Conservation (phyloP, 352 stramenopile genomes). For the Globisporangium nagaii region DNA sequence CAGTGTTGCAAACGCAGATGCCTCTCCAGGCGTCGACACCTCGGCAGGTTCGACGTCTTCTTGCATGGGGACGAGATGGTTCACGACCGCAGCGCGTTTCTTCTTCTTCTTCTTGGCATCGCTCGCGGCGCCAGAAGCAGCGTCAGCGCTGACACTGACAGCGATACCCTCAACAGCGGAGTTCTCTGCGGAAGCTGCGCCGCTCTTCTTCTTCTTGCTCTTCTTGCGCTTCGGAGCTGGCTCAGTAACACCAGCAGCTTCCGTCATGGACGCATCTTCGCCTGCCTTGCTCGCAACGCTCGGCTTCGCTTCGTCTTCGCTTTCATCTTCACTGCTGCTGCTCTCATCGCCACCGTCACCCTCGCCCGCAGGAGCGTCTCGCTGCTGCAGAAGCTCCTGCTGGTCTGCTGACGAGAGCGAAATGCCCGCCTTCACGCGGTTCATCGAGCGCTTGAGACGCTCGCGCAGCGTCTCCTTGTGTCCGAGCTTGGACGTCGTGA, state of each 20-base stretch:
- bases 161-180: neutral
- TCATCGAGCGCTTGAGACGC: conserved; percentile 72
- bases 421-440: conserved; percentile 69
- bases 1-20: neutral
- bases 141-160: neutral
- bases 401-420: conserved; percentile 40
- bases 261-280: neutral
- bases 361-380: conserved; percentile 10
- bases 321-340: conserved; percentile 9
- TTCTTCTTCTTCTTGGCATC: conserved; percentile 16
- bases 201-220: conserved; percentile 20
- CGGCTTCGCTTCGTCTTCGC: conserved; percentile 9
- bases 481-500: conserved; percentile 69
- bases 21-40: neutral
- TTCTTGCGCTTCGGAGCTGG: conserved; percentile 7
- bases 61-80: conserved; percentile 24
- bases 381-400: conserved; percentile 55
- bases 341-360: conserved; percentile 16
- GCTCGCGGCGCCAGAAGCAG: neutral
- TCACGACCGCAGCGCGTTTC: conserved; percentile 21
- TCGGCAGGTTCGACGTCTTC: conserved; percentile 3
- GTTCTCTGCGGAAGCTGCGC: conserved; percentile 12
- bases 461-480: conserved; percentile 82
- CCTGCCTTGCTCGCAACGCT: neutral
- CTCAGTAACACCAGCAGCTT: neutral